phyloP scores from a whole-genome alignment of 2,329 filamentous ascomycete genomes.

The Emergomyces africanus region DNA sequence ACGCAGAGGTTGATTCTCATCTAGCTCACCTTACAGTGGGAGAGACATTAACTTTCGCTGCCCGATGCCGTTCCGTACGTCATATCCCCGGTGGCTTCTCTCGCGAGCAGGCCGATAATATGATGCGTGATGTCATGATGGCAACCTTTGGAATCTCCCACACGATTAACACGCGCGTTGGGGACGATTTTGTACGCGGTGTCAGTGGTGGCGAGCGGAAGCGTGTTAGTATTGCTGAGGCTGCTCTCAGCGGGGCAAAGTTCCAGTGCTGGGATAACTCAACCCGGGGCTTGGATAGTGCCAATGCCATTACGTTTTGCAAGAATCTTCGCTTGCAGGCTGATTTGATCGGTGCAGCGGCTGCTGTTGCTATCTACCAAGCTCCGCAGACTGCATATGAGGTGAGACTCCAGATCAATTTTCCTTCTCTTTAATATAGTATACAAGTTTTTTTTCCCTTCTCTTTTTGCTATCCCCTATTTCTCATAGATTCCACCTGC shows the following conservation, averaged over 20 bases:
- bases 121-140: slow-evolving; percentile 55
- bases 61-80: slow-evolving; percentile 47
- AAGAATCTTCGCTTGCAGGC: slow-evolving; percentile 52
- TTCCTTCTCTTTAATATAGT: too few relatives aligned
- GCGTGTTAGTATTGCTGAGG: slow-evolving; percentile 71
- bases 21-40: slow-evolving; percentile 67
- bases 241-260: slow-evolving; percentile 52
- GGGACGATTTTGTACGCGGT: slow-evolving; percentile 60
- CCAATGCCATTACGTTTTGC: slow-evolving; percentile 61
- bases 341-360: slow-evolving; percentile 49
- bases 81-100: slow-evolving; percentile 46
- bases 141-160: slow-evolving; percentile 61
- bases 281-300: slow-evolving; percentile 60
- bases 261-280: slow-evolving; percentile 67
- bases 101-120: slow-evolving; percentile 45
- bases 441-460: too few relatives aligned
- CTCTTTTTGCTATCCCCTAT: too few relatives aligned
- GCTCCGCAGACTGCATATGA: slow-evolving; percentile 34
- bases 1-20: slow-evolving; percentile 64
- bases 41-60: slow-evolving; percentile 60
- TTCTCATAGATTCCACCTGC: neutral
- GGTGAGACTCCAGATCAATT: neutral
- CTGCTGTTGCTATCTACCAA: slow-evolving; percentile 59
- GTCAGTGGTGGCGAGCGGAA: slow-evolving; percentile 62
- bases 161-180: slow-evolving; percentile 60